Evolutionary conservation across 805 yeast species (phyloP), one percentile per base, ranked within the genome.

Genomic region (Wickerhamiella dianesei): DNA sequence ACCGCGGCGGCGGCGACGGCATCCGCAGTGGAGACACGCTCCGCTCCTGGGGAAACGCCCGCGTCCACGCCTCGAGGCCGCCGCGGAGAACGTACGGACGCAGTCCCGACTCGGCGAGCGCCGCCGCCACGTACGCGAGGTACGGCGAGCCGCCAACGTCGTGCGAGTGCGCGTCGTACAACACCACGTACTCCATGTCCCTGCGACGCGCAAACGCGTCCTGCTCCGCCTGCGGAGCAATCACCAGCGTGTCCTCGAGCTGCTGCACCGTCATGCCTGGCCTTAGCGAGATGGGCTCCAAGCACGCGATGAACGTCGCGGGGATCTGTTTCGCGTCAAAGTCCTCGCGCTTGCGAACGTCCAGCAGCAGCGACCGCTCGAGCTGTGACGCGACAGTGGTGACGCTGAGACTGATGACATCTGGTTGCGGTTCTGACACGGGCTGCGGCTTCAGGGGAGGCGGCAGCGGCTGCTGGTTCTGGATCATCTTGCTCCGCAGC

Each of bases 241-340:
- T 60, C 48, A 78, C 64, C 9, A 89, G 71, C 42, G 74, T 64
- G 40, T 69, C 71, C 54, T 81, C 83, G n/a, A 88, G 64, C 46
- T 81, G 89, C n/a, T 60, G 63, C 55, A 82, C 84, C 0, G 74
- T 68, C 57, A 75, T 74, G 8, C 66, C 64, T 1, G 63, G 60
- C 45, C 76, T 63, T 17, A 79, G 65, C 0, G 76, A 69, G 17
- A 73, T 69, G 0, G 96, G 96, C 45, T 85, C 95, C 17, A 88
- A 72, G 58, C 88, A 83, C 9, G 84, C 71, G 6, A 82, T 61
- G 46, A 81, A 75, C 2, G 66, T 63, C 21, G 76, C 65, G 12
- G 72, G 66, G 19, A 88, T 76, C 61, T 86, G 96, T 43, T 75
- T 73, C 40, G 67, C 65, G 42, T 76, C 73, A 58, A 73, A 87